These are phyloP conservation scores for Pseudoscleropodium purum DNA, from an alignment of 225 moss, liverwort and hornwort genomes.

Conservation along the genomic window DNA sequence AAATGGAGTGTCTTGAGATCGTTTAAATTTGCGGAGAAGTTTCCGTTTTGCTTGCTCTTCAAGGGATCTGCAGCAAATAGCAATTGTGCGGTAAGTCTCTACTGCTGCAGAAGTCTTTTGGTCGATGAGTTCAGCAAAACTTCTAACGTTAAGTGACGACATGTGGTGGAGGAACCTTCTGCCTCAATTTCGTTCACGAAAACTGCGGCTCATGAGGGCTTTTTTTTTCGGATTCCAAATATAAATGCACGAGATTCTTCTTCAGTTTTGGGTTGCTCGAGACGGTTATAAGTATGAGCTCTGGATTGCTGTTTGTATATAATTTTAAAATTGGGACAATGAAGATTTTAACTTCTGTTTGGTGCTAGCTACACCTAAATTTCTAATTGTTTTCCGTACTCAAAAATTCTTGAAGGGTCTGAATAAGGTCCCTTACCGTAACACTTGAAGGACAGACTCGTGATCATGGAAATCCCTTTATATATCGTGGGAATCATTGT, in stretches of 20 bases:
- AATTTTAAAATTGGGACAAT: too few species aligned
- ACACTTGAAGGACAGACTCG: too few species aligned
- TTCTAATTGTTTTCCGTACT: not conserved
- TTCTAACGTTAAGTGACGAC: too few species aligned
- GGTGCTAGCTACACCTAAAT: not conserved
- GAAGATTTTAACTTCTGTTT: not conserved
- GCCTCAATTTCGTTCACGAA: not conserved
- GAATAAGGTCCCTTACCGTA: not conserved
- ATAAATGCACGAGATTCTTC: not conserved
- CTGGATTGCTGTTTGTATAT: not conserved
- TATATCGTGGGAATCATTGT: too few species aligned
- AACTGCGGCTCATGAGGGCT: not conserved
- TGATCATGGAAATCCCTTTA: too few species aligned
- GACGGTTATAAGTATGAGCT: not conserved
- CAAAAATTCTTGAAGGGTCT: not conserved
- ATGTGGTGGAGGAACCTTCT: not conserved
- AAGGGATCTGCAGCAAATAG: not conserved
- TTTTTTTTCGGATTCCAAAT: not conserved
- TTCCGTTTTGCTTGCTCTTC: not conserved
- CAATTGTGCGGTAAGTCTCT: not conserved
- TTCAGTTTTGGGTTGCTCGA: not conserved
- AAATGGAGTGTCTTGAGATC: not conserved
- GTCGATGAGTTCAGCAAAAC: not conserved
- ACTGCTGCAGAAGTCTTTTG: not conserved
- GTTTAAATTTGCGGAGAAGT: not conserved